Evolutionary conservation across 1,284 basidiomycete genomes (phyloP).

Genomic region (Malassezia sp.): DNA sequence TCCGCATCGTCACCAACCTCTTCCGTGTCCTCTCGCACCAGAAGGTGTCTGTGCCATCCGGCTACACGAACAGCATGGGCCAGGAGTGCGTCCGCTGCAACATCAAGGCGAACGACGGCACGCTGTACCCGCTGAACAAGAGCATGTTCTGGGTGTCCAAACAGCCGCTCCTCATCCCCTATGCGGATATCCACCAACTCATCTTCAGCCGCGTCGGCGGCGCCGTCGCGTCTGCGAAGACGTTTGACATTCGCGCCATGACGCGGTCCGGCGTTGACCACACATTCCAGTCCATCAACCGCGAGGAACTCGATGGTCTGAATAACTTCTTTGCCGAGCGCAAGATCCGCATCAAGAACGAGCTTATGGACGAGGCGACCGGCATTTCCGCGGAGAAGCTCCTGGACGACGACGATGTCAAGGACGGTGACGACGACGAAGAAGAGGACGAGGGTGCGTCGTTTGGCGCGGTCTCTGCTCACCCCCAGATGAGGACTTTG

Average conservation of each 20-base stretch:
- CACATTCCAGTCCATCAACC: slow-evolving; percentile 77
- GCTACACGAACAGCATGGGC: slow-evolving; percentile 49
- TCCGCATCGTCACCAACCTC: slow-evolving; percentile 86
- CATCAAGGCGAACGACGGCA: slow-evolving; percentile 90
- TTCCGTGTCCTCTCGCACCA: slow-evolving; percentile 83
- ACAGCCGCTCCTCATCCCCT: slow-evolving; percentile 80
- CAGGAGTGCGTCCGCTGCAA: slow-evolving; percentile 72
- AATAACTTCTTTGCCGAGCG: slow-evolving; percentile 76
- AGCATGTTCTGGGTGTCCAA: slow-evolving; percentile 96
- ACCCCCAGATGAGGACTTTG: slow-evolving; percentile 71
- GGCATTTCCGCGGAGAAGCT: slow-evolving; percentile 55
- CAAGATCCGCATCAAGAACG: slow-evolving; percentile 88
- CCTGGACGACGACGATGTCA: slow-evolving; percentile 60
- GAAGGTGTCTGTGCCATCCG: slow-evolving; percentile 62
- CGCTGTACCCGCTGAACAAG: slow-evolving; percentile 96
- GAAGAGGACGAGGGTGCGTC: slow-evolving; percentile 26
- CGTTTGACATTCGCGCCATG: slow-evolving; percentile 86
- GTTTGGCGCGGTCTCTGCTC: neutral
- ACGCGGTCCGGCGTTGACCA: slow-evolving; percentile 60
- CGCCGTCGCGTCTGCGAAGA: slow-evolving; percentile 73
- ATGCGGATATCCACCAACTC: slow-evolving; percentile 79
- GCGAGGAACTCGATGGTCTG: slow-evolving; percentile 83
- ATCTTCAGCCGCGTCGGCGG: slow-evolving; percentile 89
- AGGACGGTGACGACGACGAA: slow-evolving; percentile 37
- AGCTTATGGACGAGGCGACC: slow-evolving; percentile 69